A percentile compares a stretch with the other conserved stretches of the same genome.
Conservation (phyloP, 2,329 filamentous ascomycete species). For the Arthroderma sp. region DNA sequence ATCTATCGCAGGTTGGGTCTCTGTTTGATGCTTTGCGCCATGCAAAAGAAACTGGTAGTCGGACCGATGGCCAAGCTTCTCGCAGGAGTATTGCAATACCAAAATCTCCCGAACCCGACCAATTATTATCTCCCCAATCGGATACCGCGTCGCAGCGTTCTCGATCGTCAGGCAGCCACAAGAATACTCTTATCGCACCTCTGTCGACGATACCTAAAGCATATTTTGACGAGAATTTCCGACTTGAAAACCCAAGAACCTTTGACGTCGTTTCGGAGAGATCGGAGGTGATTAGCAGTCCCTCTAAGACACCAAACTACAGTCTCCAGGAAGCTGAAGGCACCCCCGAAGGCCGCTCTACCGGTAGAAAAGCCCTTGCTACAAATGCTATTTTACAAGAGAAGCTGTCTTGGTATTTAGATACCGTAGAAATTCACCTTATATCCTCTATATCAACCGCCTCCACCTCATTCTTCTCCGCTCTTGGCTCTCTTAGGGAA, state of each 20-base stretch:
- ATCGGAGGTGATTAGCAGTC: conserved; percentile 78
- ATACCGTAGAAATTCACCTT: conserved; percentile 92
- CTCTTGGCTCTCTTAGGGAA: conserved; percentile 77
- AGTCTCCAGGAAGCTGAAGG: conserved; percentile 16
- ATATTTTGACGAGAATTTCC: conserved; percentile 92
- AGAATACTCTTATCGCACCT: conserved; percentile 50
- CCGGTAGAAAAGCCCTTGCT: conserved; percentile 64
- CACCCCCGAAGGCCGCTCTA: conserved; percentile 1
- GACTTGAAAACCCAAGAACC: conserved; percentile 85
- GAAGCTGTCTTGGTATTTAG: conserved; percentile 99
- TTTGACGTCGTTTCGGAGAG: conserved; percentile 95
- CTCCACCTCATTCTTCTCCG: conserved; percentile 91
- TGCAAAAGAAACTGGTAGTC: conserved; percentile 63
- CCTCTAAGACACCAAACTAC: conserved; percentile 45
- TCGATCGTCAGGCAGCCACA: conserved; percentile 32
- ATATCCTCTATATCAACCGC: conserved; percentile 94
- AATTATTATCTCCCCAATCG: conserved; percentile 21
- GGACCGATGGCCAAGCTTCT: conserved; percentile 44
- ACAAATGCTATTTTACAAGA: conserved; percentile 97
- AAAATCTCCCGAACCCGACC: conserved; percentile 37
- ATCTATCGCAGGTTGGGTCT: conserved; percentile 71
- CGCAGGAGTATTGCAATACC: conserved; percentile 26
- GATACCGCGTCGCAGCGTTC: conserved; percentile 13
- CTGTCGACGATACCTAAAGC: conserved; percentile 83
- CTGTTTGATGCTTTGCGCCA: conserved; percentile 82